A percentile compares a stretch with the other conserved stretches of the same genome.
phyloP scores from a whole-genome alignment of 345 rosid species.

The Salix viminalis region DNA sequence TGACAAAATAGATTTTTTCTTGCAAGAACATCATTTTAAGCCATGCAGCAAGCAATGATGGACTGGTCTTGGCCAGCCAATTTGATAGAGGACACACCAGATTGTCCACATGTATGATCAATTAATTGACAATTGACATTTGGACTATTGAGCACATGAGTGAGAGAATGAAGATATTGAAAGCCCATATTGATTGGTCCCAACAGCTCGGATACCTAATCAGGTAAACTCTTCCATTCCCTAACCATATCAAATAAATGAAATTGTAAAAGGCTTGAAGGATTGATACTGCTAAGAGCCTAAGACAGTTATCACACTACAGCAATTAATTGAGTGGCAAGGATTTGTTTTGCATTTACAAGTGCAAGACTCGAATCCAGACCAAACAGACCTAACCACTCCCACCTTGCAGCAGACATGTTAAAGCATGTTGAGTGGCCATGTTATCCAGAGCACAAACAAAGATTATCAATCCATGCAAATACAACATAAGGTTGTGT shows the following conservation, averaged over 20 bases:
- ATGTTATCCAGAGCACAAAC: neutral
- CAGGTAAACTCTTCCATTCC: slow-evolving; percentile 1
- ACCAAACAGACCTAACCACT: slow-evolving; percentile 6
- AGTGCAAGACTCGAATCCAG: neutral
- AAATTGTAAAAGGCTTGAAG: neutral
- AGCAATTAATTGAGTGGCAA: neutral
- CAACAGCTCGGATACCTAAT: slow-evolving; percentile 3
- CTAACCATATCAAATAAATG: slow-evolving; percentile 3
- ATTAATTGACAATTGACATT: slow-evolving; percentile 1
- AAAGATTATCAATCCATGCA: neutral
- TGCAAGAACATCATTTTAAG: slow-evolving; percentile 2
- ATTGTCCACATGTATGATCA: slow-evolving; percentile 10
- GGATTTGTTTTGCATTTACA: neutral
- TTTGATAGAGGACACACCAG: slow-evolving; percentile 5
- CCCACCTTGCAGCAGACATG: slow-evolving; percentile 2
- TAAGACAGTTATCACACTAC: neutral
- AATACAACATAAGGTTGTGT: neutral
- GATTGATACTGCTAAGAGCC: neutral
- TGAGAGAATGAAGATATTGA: slow-evolving; percentile 13
- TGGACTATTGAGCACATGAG: slow-evolving; percentile 14
- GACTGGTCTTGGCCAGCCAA: slow-evolving; percentile 7
- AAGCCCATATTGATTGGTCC: slow-evolving; percentile 13
- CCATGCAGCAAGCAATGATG: slow-evolving; percentile 11
- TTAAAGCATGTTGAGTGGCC: slow-evolving; percentile 9
- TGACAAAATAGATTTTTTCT: neutral